A percentile compares a stretch with the other conserved stretches of the same genome.
Conservation (phyloP, 371 early-diverging fungal genomes). For the Syncephalastrum sp. region DNA sequence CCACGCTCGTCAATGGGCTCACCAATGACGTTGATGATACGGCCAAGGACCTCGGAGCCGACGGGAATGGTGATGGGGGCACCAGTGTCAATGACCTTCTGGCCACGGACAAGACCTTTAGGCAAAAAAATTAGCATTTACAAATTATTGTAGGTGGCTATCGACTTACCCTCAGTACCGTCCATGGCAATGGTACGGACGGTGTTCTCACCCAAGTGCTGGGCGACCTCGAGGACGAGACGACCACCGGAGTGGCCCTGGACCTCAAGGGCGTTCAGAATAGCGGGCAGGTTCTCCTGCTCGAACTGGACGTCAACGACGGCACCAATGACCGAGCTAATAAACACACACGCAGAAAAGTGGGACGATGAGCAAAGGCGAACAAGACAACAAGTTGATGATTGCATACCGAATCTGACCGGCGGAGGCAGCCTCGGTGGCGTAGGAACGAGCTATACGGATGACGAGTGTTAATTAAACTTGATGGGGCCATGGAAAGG, state of each 20-base stretch:
- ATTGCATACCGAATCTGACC: slow-evolving; percentile 53
- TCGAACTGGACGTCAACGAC: slow-evolving; percentile 97
- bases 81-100: slow-evolving; percentile 93
- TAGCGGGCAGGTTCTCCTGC: slow-evolving; percentile 84
- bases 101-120: slow-evolving; percentile 93
- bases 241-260: slow-evolving; percentile 70
- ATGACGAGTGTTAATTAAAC: background rate
- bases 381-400: background rate
- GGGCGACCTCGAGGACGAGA: slow-evolving; percentile 92
- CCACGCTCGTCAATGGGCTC: slow-evolving; percentile 98
- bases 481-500: slow-evolving; percentile 4
- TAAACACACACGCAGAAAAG: slow-evolving; percentile 3
- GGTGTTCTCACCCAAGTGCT: slow-evolving; percentile 96
- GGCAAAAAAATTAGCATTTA: too few species aligned
- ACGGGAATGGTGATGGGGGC: slow-evolving; percentile 94
- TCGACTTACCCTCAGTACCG: slow-evolving; percentile 60
- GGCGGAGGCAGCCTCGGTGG: slow-evolving; percentile 32
- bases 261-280: slow-evolving; percentile 94
- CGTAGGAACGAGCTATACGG: slow-evolving; percentile 35
- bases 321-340: slow-evolving; percentile 82
- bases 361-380: background rate
- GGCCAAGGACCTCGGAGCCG: slow-evolving; percentile 94
- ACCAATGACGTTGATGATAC: slow-evolving; percentile 99
- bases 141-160: too few species aligned
- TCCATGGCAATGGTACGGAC: slow-evolving; percentile 99